phyloP scores from a whole-genome alignment of 352 stramenopile genomes.

The Peronospora farinosa region DNA sequence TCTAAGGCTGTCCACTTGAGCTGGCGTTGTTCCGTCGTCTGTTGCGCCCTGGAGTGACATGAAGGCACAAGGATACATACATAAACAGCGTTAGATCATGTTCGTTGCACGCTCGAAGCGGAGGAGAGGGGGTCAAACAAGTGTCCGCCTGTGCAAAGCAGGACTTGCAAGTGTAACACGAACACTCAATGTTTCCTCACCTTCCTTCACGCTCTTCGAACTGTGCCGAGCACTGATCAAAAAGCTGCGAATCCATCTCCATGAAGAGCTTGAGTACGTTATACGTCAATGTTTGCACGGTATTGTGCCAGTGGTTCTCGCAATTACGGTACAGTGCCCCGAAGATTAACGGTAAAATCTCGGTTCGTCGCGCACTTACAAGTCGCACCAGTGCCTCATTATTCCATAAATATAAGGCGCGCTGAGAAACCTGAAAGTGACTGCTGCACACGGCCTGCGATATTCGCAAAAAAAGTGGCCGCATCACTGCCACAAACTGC shows the following conservation, averaged over 20 bases:
- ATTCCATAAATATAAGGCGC: slow-evolving; percentile 98
- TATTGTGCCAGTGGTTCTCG: slow-evolving; percentile 91
- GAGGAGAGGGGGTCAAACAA: slow-evolving; percentile 14
- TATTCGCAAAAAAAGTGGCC: slow-evolving; percentile 71
- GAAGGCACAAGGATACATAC: background rate
- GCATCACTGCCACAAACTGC: slow-evolving; percentile 64
- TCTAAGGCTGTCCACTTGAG: slow-evolving; percentile 48
- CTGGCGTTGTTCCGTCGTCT: slow-evolving; percentile 44
- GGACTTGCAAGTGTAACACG: slow-evolving; percentile 5
- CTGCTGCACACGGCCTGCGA: slow-evolving; percentile 87
- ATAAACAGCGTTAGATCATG: slow-evolving; percentile 8
- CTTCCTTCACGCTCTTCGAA: slow-evolving; percentile 55
- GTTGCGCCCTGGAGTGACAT: slow-evolving; percentile 16
- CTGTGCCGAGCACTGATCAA: slow-evolving; percentile 67
- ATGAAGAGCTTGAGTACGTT: slow-evolving; percentile 74
- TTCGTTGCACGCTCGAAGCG: background rate
- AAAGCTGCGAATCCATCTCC: slow-evolving; percentile 87
- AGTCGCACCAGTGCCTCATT: slow-evolving; percentile 96
- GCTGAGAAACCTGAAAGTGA: slow-evolving; percentile 95
- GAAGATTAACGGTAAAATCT: slow-evolving; percentile 94
- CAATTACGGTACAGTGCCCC: slow-evolving; percentile 81
- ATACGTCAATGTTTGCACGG: slow-evolving; percentile 89
- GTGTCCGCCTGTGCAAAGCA: slow-evolving; percentile 4
- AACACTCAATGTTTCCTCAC: slow-evolving; percentile 18
- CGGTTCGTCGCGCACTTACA: slow-evolving; percentile 90